Evolutionary conservation across 805 yeast genomes (phyloP).

Genomic region (Lipomyces orientalis): DNA sequence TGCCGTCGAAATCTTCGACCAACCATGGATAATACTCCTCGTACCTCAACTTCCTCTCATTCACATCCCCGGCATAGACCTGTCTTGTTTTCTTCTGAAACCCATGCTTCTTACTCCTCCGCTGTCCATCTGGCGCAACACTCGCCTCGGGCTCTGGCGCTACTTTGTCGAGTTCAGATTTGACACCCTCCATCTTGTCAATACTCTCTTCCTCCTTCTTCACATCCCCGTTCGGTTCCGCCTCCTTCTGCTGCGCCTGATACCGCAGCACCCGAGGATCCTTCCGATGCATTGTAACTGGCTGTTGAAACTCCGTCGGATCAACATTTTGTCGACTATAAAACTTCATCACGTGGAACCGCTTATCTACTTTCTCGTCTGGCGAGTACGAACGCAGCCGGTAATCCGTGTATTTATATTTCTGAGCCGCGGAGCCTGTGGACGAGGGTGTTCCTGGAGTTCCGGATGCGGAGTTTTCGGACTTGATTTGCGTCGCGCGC

Average conservation of each 20-base stretch:
- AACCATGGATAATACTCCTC: constrained; percentile 99
- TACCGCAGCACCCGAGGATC: constrained; percentile 92
- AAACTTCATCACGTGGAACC: constrained; percentile 82
- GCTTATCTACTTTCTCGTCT: constrained; percentile 58
- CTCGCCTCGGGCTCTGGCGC: constrained; percentile 32
- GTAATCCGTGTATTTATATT: constrained; percentile 44
- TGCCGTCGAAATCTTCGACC: constrained; percentile 93
- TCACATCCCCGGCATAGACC: constrained; percentile 78
- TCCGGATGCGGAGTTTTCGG: constrained; percentile 9
- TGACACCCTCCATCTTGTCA: constrained; percentile 33
- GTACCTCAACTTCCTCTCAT: constrained; percentile 80
- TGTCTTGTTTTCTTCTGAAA: constrained; percentile 84
- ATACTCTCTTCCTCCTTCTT: constrained; percentile 25
- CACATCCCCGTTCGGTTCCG: constrained; percentile 15
- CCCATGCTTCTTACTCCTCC: constrained; percentile 48
- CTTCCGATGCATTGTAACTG: constrained; percentile 87
- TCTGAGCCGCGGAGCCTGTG: neutral
- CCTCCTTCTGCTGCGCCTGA: constrained; percentile 56
- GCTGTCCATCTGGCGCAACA: constrained; percentile 29
- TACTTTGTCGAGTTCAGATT: constrained; percentile 36
- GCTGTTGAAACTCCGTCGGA: constrained; percentile 73
- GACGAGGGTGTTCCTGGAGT: constrained; percentile 7
- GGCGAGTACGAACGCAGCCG: constrained; percentile 73
- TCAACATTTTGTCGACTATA: constrained; percentile 75
- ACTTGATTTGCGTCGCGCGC: constrained; percentile 14